Conservation (phyloP, 495 filamentous ascomycete genomes). For the Daldinia grandis region DNA sequence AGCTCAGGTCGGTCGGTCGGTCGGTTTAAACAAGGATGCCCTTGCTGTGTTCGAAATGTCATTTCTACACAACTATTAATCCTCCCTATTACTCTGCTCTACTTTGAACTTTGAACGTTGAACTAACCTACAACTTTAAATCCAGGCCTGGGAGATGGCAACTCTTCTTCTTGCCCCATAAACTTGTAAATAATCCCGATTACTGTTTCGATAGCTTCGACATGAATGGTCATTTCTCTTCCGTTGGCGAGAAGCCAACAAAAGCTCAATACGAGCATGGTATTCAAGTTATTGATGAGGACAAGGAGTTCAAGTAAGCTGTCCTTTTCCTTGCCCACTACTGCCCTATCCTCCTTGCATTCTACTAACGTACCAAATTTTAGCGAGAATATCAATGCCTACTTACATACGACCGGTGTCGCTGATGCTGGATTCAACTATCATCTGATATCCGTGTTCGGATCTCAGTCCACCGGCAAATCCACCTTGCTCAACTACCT, state of each 20-base stretch:
- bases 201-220: slow-evolving; percentile 35
- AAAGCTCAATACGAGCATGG: slow-evolving; percentile 85
- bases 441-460: slow-evolving; percentile 98
- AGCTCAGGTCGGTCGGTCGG: background rate
- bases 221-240: slow-evolving; percentile 90
- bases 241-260: slow-evolving; percentile 71
- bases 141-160: slow-evolving; percentile 31
- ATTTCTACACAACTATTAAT: slow-evolving; percentile 33
- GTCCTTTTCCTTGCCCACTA: slow-evolving; percentile 19
- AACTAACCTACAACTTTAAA: slow-evolving; percentile 11
- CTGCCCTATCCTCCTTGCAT: slow-evolving; percentile 8
- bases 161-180: slow-evolving; percentile 22
- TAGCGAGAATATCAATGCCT: slow-evolving; percentile 81
- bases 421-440: slow-evolving; percentile 95
- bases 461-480: slow-evolving; percentile 97
- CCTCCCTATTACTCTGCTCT: slow-evolving; percentile 2
- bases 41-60: slow-evolving; percentile 32
- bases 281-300: slow-evolving; percentile 94
- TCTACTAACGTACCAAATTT: slow-evolving; percentile 22
- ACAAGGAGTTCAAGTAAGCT: slow-evolving; percentile 93
- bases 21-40: slow-evolving; percentile 23
- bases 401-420: slow-evolving; percentile 80
- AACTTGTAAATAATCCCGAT: slow-evolving; percentile 28
- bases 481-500: slow-evolving; percentile 95
- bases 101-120: too few relatives aligned